Evolutionary conservation across 345 rosid genomes (phyloP).

Genomic region (Punica granatum): DNA sequence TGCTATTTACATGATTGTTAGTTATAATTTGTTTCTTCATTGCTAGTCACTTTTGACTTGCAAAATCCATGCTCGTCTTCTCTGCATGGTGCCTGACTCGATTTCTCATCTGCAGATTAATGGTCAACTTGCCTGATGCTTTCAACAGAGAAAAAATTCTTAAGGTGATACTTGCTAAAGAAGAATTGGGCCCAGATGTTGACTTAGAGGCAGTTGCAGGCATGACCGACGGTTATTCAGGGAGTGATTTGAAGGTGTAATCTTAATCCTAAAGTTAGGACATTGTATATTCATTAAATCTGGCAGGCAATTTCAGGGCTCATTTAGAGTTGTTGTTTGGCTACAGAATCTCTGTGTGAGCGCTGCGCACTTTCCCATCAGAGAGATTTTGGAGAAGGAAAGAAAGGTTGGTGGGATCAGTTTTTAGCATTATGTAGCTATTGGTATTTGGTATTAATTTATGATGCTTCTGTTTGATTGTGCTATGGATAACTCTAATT

Average conservation of each 20-base stretch:
- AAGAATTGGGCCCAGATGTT: constrained; percentile 65
- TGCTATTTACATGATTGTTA: background rate
- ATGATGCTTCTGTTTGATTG: background rate
- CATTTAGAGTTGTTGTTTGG: background rate
- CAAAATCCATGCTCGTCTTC: background rate
- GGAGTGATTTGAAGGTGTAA: constrained; percentile 89
- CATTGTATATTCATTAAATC: background rate
- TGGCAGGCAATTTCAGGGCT: background rate
- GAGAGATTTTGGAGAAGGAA: constrained; percentile 90
- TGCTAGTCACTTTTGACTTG: too few relatives aligned
- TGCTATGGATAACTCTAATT: background rate
- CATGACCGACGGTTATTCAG: constrained; percentile 96
- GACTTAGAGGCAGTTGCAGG: constrained; percentile 76
- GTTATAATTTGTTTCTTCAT: background rate
- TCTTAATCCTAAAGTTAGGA: constrained; percentile 1
- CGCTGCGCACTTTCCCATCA: constrained; percentile 93
- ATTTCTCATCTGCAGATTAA: constrained; percentile 49
- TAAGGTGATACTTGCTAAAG: constrained; percentile 80
- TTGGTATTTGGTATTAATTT: background rate
- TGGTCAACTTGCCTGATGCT: constrained; percentile 94
- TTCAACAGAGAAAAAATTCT: constrained; percentile 73
- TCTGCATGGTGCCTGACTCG: background rate
- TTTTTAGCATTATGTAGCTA: background rate
- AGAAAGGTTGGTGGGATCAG: constrained; percentile 59
- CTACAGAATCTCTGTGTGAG: constrained; percentile 88